phyloP scores from a whole-genome alignment of 1,284 basidiomycete species.

The Ceratobasidium theobromae region DNA sequence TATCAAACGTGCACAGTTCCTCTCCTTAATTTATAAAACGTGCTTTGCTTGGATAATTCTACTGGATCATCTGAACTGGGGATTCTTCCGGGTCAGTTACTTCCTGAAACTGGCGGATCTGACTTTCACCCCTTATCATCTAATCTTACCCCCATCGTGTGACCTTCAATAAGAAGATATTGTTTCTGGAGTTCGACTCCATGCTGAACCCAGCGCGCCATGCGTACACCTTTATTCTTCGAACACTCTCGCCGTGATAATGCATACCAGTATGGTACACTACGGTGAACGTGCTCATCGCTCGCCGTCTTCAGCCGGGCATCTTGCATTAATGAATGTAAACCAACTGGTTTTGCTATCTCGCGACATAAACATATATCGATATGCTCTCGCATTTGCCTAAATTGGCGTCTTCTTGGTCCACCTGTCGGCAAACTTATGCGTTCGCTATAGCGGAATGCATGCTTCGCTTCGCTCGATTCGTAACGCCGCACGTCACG shows the following conservation, averaged over 20 bases:
- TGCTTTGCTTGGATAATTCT: background rate
- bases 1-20: background rate
- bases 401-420: background rate
- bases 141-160: background rate
- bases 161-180: background rate
- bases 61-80: background rate
- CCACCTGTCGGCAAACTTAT: background rate
- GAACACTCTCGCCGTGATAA: background rate
- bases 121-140: background rate
- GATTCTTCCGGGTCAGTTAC: background rate
- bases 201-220: background rate
- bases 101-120: background rate
- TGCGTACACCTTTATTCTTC: background rate
- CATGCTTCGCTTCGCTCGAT: constrained; percentile 2
- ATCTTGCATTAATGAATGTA: too few species aligned
- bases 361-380: too few species aligned
- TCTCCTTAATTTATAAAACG: background rate
- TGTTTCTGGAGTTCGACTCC: background rate
- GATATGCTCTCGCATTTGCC: background rate
- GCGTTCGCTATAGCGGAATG: background rate
- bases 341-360: too few species aligned
- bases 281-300: background rate
- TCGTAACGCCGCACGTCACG: background rate
- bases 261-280: background rate
- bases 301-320: background rate